phyloP scores from a whole-genome alignment of 73 alveolate genomes.

The Paramecium pentaurelia region DNA sequence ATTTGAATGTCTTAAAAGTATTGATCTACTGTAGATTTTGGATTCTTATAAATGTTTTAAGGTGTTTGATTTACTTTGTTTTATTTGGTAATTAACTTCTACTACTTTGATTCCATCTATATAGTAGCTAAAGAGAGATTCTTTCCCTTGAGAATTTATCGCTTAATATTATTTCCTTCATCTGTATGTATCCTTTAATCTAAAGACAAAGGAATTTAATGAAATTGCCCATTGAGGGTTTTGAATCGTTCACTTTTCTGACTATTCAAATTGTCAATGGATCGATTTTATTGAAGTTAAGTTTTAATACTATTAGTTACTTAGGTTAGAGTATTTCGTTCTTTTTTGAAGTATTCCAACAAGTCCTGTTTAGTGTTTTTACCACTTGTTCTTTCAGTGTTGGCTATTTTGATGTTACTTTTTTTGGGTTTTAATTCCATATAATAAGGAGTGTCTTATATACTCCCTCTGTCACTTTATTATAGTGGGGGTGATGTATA shows the following conservation, averaged over 20 bases:
- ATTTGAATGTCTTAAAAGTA: neutral
- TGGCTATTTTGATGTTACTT: neutral
- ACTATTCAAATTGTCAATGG: neutral
- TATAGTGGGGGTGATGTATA: neutral
- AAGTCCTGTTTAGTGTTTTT: constrained; percentile 22
- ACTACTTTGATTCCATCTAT: neutral
- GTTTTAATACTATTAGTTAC: neutral
- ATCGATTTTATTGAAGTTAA: neutral
- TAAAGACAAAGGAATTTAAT: neutral
- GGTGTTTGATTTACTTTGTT: neutral
- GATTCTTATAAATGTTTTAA: neutral
- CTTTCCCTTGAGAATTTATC: neutral
- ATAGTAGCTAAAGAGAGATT: neutral
- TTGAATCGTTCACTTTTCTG: constrained; percentile 24
- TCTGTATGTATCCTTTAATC: neutral
- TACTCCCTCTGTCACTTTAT: neutral
- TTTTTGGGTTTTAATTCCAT: neutral
- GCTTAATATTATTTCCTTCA: neutral
- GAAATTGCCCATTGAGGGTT: neutral
- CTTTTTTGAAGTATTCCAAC: constrained; percentile 35
- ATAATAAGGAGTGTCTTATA: neutral
- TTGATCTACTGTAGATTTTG: neutral
- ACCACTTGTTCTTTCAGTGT: neutral
- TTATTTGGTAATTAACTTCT: neutral
- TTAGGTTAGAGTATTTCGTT: constrained; percentile 1